Evolutionary conservation across 148 eudicot genomes (phyloP).

Genomic region (Simmondsia chinensis): DNA sequence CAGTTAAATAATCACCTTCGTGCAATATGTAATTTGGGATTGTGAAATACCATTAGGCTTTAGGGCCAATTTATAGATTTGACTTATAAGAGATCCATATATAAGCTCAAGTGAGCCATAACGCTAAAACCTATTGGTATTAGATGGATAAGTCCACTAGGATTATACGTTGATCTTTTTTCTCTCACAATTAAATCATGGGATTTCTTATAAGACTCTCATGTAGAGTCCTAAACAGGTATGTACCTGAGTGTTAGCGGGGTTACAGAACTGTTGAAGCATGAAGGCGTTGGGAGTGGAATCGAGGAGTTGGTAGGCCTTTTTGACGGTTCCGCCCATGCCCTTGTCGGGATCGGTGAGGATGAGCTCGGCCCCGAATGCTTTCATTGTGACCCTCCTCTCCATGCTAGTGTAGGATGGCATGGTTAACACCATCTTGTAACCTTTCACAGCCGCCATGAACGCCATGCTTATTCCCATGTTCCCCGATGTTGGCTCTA

Average conservation of each 20-base stretch:
- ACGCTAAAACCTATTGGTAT: no score
- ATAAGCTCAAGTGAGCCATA: no score
- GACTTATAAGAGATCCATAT: no score
- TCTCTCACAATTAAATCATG: no score
- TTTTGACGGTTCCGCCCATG: slow-evolving; percentile 96
- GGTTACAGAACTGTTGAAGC: slow-evolving; percentile 89
- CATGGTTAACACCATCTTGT: slow-evolving; percentile 92
- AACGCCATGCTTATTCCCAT: slow-evolving; percentile 99
- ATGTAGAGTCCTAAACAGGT: neutral
- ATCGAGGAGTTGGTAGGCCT: slow-evolving; percentile 72
- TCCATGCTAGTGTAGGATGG: slow-evolving; percentile 96
- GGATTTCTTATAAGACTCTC: no score
- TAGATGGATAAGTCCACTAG: no score
- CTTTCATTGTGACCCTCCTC: slow-evolving; percentile 81
- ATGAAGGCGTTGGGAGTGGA: slow-evolving; percentile 72
- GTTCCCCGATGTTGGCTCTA: slow-evolving; percentile 97
- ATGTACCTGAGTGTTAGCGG: slow-evolving; percentile 74
- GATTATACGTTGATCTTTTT: no score
- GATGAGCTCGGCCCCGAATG: slow-evolving; percentile 85
- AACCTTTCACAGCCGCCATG: slow-evolving; percentile 93
- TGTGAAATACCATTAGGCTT: no score
- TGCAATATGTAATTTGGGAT: no score
- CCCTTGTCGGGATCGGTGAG: slow-evolving; percentile 90
- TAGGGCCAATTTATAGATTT: no score
- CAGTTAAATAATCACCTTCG: no score